Evolutionary conservation across 1,284 basidiomycete genomes (phyloP).

Genomic region (Exsudoporus floridanus): DNA sequence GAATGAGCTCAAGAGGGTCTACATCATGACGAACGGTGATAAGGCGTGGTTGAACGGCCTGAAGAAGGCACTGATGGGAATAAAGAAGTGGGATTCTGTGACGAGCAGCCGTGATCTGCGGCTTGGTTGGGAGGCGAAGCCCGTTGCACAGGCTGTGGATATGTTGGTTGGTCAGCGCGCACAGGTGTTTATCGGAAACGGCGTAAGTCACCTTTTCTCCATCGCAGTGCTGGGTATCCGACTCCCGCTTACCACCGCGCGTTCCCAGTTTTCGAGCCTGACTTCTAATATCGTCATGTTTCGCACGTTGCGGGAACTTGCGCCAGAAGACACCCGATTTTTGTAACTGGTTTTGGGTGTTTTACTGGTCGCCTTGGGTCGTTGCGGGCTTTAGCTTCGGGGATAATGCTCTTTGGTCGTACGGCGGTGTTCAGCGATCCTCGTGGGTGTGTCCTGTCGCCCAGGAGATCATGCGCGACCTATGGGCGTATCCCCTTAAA

Average conservation of each 20-base stretch:
- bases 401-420: not conserved
- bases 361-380: not conserved
- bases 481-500: not conserved
- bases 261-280: slow-evolving; percentile 53
- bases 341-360: slow-evolving; percentile 31
- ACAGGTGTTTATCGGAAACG: slow-evolving; percentile 55
- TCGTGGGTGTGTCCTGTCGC: not conserved
- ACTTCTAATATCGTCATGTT: slow-evolving; percentile 56
- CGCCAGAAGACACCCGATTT: slow-evolving; percentile 37
- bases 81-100: slow-evolving; percentile 41
- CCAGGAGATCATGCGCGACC: not conserved
- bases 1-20: slow-evolving; percentile 37
- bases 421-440: not conserved
- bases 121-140: slow-evolving; percentile 45
- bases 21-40: slow-evolving; percentile 46
- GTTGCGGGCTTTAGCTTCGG: not conserved
- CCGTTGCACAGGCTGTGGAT: slow-evolving; percentile 50
- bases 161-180: slow-evolving; percentile 52
- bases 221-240: not conserved
- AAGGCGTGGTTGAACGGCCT: slow-evolving; percentile 36
- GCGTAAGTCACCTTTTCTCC: slow-evolving; percentile 39
- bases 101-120: slow-evolving; percentile 45
- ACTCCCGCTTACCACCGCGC: not conserved
- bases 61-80: slow-evolving; percentile 31
- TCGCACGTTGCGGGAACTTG: slow-evolving; percentile 40